phyloP scores from a whole-genome alignment of 768 basidiomycete species.

The Tulasnella sp. region DNA sequence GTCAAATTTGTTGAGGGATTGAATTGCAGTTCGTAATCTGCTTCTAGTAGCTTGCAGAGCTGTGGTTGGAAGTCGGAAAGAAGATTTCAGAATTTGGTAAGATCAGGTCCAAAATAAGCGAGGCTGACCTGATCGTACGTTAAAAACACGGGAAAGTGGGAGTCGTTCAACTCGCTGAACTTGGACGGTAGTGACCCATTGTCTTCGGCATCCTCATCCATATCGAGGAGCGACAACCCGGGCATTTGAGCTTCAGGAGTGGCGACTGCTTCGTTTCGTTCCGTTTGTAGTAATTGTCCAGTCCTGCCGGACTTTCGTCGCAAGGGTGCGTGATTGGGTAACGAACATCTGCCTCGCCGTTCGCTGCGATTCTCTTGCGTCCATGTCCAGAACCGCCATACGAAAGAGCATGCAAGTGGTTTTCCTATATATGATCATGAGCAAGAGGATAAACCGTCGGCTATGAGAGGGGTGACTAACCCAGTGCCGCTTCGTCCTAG shows the following conservation, averaged over 20 bases:
- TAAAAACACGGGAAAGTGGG: conserved; percentile 34
- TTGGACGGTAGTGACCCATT: neutral
- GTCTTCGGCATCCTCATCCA: conserved; percentile 34
- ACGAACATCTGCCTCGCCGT: conserved; percentile 33
- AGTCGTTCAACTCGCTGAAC: conserved; percentile 27
- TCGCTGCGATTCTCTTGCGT: neutral
- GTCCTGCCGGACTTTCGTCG: conserved; percentile 28
- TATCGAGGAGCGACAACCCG: neutral
- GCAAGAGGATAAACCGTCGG: too few species aligned
- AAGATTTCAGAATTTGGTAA: too few species aligned
- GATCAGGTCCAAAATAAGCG: too few species aligned
- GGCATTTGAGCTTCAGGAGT: neutral
- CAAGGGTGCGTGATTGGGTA: conserved; percentile 34
- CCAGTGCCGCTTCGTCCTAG: conserved; percentile 34
- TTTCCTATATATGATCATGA: too few species aligned
- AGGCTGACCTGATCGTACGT: conserved; percentile 31
- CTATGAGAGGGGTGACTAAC: neutral
- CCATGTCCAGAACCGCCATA: conserved; percentile 24
- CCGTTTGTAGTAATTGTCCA: neutral
- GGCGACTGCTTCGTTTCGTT: neutral
- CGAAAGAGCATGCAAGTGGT: conserved; percentile 37
- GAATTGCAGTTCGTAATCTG: conserved; percentile 16
- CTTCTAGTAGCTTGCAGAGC: conserved; percentile 31
- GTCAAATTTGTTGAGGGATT: neutral
- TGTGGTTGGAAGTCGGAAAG: neutral